Percentiles rank a stretch among this genome's conserved stretches.
Conservation (phyloP, 768 basidiomycete genomes). For the Podaxis sp. region DNA sequence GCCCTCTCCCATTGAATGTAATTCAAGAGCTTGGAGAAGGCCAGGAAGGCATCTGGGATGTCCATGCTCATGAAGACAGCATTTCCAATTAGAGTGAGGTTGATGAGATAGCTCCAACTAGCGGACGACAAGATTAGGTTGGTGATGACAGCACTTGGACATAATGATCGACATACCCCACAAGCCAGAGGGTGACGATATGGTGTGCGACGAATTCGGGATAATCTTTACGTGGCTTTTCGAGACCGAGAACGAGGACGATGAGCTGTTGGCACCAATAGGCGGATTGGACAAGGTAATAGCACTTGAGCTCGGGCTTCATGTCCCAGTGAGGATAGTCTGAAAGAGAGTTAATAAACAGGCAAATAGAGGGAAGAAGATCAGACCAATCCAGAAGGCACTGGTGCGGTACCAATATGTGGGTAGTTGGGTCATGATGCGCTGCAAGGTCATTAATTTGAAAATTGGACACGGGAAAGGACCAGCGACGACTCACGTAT, state of each 20-base stretch:
- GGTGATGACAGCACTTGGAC: not conserved
- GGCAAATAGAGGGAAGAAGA: not conserved
- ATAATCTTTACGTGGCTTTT: slow-evolving; percentile 94
- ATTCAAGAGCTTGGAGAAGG: slow-evolving; percentile 81
- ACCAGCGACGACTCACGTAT: slow-evolving; percentile 47
- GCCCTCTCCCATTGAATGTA: slow-evolving; percentile 70
- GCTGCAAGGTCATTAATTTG: slow-evolving; percentile 34
- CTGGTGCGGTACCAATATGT: slow-evolving; percentile 85
- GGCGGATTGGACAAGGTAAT: slow-evolving; percentile 89
- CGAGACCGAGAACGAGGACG: slow-evolving; percentile 77
- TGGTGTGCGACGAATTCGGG: slow-evolving; percentile 86
- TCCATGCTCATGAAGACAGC: slow-evolving; percentile 97
- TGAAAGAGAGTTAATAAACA: slow-evolving; percentile 20
- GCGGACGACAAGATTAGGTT: slow-evolving; percentile 5
- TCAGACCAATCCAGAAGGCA: slow-evolving; percentile 76
- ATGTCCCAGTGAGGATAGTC: slow-evolving; percentile 91
- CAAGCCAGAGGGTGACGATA: slow-evolving; percentile 89
- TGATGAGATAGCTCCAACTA: slow-evolving; percentile 82
- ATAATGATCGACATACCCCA: slow-evolving; percentile 52
- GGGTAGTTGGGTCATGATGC: slow-evolving; percentile 76
- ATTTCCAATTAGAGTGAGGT: slow-evolving; percentile 84
- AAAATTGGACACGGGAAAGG: not conserved
- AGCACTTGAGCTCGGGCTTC: slow-evolving; percentile 78
- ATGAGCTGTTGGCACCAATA: slow-evolving; percentile 96
- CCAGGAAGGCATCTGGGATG: slow-evolving; percentile 84